Evolutionary conservation across 2,329 filamentous ascomycete genomes (phyloP), one percentile per base, ranked within the genome.

Genomic region (Claviceps paspali): DNA sequence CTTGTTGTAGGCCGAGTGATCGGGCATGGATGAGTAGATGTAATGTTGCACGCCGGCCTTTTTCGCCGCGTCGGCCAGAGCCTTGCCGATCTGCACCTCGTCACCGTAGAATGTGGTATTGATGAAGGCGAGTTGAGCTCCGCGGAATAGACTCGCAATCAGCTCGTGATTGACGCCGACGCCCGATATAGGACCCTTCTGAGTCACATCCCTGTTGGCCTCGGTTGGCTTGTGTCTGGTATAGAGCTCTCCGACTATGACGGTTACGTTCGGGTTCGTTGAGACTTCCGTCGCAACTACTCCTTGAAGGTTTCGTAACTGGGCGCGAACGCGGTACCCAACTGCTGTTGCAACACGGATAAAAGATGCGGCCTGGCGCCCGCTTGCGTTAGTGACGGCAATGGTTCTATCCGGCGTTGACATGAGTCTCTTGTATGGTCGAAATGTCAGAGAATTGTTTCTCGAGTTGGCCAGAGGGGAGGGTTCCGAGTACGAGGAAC

Each of bases 61-160:
- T 57, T 91, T 88, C 37, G 88, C 88, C 11, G 85, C 86, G 52
- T 94, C 83, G 41, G 87, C 91, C 42, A 95, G 70, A 2, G 83
- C 82, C 55, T 82, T 79, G 44, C 91, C 91, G 47, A 95, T 92
- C 28, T 79, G 76, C 41, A 91, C 71, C 65, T 98, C 91, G 59
- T 96, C 86, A 36, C 88, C 91, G 65, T 92, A 94, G 51, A 93
- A 92, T 5, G 86, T 93, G 29, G 91, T 98, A 64, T 98, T 98
- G 65, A 96, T 86, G 59, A 96, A 98, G 41, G 91, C 91, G 36
- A 92, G 70, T 49, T 92, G 81, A 17, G 83, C 81, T 43, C 83
- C 85, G 27, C 70, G 65, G 67, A 96, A 96, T 15, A 96, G 69
- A 46, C 81, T 70, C 38, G 73, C 68, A 52, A 94, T 81, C 46